A percentile compares a stretch with the other conserved stretches of the same genome.
These are phyloP conservation scores for Linum lewisii DNA, from an alignment of 345 rosid genomes.

Conservation along the genomic window DNA sequence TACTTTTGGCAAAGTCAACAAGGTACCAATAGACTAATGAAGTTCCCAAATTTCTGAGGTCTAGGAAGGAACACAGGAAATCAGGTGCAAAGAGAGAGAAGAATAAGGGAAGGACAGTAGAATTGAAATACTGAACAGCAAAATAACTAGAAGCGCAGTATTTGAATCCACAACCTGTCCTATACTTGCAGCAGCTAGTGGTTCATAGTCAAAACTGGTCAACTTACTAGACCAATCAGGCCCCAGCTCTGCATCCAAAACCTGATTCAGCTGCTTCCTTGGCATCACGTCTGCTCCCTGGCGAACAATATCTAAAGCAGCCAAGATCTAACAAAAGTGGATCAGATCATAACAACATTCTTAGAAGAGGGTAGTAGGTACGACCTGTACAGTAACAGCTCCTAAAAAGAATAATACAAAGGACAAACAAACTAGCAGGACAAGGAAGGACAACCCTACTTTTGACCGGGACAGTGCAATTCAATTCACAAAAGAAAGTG, in stretches of 20 bases:
- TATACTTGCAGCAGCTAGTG: constrained; percentile 93
- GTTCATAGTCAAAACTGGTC: constrained; percentile 89
- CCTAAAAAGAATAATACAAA: no score
- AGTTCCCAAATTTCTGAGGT: no score
- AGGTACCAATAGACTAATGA: no score
- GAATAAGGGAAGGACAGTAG: no score
- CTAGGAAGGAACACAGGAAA: no score
- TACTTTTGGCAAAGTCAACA: no score
- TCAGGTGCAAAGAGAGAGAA: no score
- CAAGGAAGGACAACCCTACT: neutral
- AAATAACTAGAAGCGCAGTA: neutral
- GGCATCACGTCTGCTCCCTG: constrained; percentile 99
- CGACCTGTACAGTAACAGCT: no score
- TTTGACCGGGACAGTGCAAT: neutral
- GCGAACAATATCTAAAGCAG: constrained; percentile 92
- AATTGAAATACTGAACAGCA: no score
- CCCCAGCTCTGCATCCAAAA: constrained; percentile 79
- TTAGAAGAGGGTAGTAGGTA: no score
- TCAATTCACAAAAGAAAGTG: no score
- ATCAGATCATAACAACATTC: constrained; percentile 1
- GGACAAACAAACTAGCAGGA: no score
- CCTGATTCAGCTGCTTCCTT: constrained; percentile 76
- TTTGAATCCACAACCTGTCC: constrained; percentile 59
- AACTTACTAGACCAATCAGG: constrained; percentile 69
- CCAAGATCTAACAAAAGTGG: constrained; percentile 54